These are phyloP conservation scores for Saccharomycopsis fermentans DNA, from an alignment of 805 yeast species.

Conservation along the genomic window DNA sequence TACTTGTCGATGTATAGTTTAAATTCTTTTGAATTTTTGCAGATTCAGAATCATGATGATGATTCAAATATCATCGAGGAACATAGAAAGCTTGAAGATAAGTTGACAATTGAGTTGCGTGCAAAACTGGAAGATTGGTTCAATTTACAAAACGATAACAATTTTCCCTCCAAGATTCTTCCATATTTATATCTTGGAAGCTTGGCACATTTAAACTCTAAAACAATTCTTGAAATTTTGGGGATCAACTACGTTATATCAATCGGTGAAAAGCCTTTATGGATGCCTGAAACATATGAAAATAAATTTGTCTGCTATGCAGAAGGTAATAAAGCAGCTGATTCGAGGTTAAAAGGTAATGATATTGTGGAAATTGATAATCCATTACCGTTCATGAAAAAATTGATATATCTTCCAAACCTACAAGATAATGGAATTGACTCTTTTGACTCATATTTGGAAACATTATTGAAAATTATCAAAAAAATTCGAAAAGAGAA, in stretches of 20 bases:
- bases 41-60: slow-evolving; percentile 2
- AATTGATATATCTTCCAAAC: slow-evolving; percentile 50
- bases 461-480: slow-evolving; percentile 14
- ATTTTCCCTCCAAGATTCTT: slow-evolving; percentile 69
- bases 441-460: slow-evolving; percentile 37
- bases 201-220: slow-evolving; percentile 67
- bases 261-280: slow-evolving; percentile 72
- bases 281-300: slow-evolving; percentile 35
- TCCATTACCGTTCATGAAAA: slow-evolving; percentile 17
- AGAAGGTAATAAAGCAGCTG: not conserved
- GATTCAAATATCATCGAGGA: slow-evolving; percentile 3
- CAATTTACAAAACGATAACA: slow-evolving; percentile 40
- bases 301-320: slow-evolving; percentile 13
- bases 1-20: slow-evolving; percentile 8
- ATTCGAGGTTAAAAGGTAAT: not conserved
- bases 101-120: slow-evolving; percentile 26
- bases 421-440: slow-evolving; percentile 92
- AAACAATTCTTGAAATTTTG: slow-evolving; percentile 49
- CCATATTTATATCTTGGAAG: slow-evolving; percentile 85
- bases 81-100: slow-evolving; percentile 23
- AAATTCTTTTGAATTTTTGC: slow-evolving; percentile 10
- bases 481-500: slow-evolving; percentile 34
- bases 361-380: slow-evolving; percentile 17
- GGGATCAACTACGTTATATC: slow-evolving; percentile 71
- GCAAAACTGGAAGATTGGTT: slow-evolving; percentile 23